phyloP scores from a whole-genome alignment of 257 asterid species.

The Solanum raphanifolium region DNA sequence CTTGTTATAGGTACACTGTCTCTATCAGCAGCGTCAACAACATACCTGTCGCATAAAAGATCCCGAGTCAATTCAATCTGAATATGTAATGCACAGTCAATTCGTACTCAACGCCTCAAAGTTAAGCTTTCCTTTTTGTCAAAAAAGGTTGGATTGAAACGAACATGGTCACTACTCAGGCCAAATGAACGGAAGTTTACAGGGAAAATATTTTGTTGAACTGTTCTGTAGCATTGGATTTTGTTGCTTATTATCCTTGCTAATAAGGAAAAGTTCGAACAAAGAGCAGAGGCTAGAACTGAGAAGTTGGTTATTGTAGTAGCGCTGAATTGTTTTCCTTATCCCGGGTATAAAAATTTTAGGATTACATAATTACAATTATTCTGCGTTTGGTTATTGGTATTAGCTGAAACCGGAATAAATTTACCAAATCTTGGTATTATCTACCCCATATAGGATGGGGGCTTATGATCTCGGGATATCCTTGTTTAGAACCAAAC shows the following conservation, averaged over 20 bases:
- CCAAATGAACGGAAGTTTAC: background rate
- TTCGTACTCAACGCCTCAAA: background rate
- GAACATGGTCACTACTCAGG: background rate
- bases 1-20: slow-evolving; percentile 78
- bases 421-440: background rate
- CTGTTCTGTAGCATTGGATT: background rate
- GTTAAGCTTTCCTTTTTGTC: background rate
- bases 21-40: slow-evolving; percentile 91
- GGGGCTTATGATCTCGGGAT: background rate
- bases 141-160: background rate
- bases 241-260: background rate
- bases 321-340: background rate
- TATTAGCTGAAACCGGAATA: background rate
- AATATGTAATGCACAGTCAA: background rate
- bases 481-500: background rate
- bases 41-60: slow-evolving; percentile 42
- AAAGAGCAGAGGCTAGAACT: background rate
- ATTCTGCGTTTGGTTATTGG: background rate
- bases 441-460: background rate
- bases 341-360: background rate
- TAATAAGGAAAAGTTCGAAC: background rate
- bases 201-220: too few relatives aligned
- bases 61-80: background rate
- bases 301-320: background rate
- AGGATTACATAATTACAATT: background rate